phyloP scores from a whole-genome alignment of 73 alveolate species.

The Paramecium pentaurelia region DNA sequence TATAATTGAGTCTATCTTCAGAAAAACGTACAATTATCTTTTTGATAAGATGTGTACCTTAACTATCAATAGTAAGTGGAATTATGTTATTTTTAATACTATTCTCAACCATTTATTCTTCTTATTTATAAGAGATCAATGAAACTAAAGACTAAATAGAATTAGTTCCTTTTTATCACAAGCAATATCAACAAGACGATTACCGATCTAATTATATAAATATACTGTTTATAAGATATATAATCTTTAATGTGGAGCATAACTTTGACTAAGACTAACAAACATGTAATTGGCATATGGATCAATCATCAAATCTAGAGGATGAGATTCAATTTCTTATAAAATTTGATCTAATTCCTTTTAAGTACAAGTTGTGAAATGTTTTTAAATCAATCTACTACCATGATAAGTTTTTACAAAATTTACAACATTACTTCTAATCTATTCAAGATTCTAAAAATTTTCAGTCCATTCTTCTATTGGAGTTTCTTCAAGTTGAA shows the following conservation, averaged over 20 bases:
- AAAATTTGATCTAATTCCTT: background rate
- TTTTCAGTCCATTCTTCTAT: constrained; percentile 23
- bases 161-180: constrained; percentile 44
- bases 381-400: constrained; percentile 17
- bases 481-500: background rate
- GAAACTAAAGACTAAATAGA: constrained; percentile 12
- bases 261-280: constrained; percentile 19
- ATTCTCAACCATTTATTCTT: constrained; percentile 22
- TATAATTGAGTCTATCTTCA: background rate
- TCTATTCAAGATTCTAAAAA: background rate
- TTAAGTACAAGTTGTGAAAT: background rate
- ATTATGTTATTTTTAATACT: background rate
- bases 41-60: constrained; percentile 25
- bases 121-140: background rate
- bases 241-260: constrained; percentile 16
- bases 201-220: background rate
- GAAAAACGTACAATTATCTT: constrained; percentile 33
- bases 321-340: background rate
- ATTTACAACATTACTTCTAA: background rate
- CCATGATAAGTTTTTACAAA: constrained; percentile 30
- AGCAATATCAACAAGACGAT: constrained; percentile 20
- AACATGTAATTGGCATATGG: constrained; percentile 33
- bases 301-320: background rate
- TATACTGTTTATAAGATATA: background rate
- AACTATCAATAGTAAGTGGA: background rate